A percentile compares a stretch with the other conserved stretches of the same genome.
phyloP scores from a whole-genome alignment of 176 grass and related monocot genomes.

The Cocos nucifera region DNA sequence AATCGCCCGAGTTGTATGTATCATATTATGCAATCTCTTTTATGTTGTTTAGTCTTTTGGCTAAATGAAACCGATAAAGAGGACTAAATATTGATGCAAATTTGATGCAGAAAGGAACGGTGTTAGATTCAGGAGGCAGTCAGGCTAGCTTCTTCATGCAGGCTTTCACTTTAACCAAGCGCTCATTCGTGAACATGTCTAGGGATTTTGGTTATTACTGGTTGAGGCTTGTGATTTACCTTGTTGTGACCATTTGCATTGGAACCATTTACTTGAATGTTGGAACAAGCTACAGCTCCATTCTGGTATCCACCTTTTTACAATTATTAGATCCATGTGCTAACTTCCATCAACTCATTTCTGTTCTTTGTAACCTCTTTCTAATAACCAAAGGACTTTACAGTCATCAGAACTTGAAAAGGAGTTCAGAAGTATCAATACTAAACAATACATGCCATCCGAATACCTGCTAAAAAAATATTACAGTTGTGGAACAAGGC shows the following conservation, averaged over 20 bases:
- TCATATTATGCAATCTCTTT: neutral
- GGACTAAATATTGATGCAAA: neutral
- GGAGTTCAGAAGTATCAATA: no score
- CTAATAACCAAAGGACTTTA: no score
- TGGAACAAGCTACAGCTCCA: conserved; percentile 80
- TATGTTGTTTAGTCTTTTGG: no score
- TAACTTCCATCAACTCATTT: neutral
- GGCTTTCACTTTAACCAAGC: conserved; percentile 48
- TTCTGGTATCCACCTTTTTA: conserved; percentile 46
- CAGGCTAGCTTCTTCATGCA: conserved; percentile 93
- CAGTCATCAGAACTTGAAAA: no score
- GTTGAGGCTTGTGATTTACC: conserved; percentile 89
- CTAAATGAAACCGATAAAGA: no score
- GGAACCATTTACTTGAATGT: conserved; percentile 93
- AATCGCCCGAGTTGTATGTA: conserved; percentile 69
- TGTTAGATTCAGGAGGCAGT: conserved; percentile 79
- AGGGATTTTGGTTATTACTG: conserved; percentile 98
- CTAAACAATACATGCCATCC: no score
- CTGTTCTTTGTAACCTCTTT: no score
- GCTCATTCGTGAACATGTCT: conserved; percentile 90
- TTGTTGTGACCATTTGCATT: conserved; percentile 94
- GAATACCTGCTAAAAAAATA: no score
- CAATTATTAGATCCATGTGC: neutral
- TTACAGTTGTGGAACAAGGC: no score
- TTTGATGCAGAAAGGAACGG: conserved; percentile 71